Percentiles rank a stretch among this genome's conserved stretches.
Conservation (phyloP, 1,284 basidiomycete genomes). For the Tetrapyrgos nigripes region DNA sequence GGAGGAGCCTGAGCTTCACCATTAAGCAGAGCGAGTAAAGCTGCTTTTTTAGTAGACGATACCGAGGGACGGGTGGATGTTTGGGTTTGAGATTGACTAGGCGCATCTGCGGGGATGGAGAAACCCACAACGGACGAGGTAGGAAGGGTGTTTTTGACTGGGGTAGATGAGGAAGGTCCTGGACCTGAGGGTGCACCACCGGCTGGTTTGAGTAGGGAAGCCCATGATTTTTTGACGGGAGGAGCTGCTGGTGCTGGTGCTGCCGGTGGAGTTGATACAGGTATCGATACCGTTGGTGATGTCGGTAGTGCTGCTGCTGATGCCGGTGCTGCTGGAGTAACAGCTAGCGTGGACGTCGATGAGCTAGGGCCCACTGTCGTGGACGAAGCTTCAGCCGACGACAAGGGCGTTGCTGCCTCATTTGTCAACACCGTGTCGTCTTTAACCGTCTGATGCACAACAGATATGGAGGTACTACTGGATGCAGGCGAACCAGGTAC, state of each 20-base stretch:
- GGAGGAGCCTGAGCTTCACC: conserved; percentile 24
- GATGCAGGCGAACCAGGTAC: conserved; percentile 64
- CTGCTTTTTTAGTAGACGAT: conserved; percentile 47
- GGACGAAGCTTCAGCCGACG: no score
- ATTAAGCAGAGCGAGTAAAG: conserved; percentile 56
- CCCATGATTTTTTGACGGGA: conserved; percentile 73
- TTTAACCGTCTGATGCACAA: conserved; percentile 5
- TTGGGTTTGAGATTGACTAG: conserved; percentile 21
- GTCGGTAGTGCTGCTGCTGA: conserved; percentile 34
- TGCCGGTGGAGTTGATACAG: conserved; percentile 31
- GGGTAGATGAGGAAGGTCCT: conserved; percentile 26
- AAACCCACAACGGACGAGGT: conserved; percentile 72
- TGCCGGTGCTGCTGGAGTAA: conserved; percentile 14
- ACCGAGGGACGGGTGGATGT: conserved; percentile 31
- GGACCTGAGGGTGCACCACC: conserved; percentile 34
- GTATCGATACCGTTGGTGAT: conserved; percentile 56
- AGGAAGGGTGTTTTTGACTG: conserved; percentile 53
- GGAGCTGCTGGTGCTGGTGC: conserved; percentile 38
- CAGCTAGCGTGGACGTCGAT: conserved; percentile 9
- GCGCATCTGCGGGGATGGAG: conserved; percentile 57
- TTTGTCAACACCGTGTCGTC: conserved; percentile 15
- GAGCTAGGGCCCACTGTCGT: conserved; percentile 6
- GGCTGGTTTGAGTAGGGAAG: conserved; percentile 66
- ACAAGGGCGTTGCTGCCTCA: not conserved
- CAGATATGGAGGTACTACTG: conserved; percentile 62